Conservation (phyloP, 75 land plant genomes). For the Gnetum montanum region DNA sequence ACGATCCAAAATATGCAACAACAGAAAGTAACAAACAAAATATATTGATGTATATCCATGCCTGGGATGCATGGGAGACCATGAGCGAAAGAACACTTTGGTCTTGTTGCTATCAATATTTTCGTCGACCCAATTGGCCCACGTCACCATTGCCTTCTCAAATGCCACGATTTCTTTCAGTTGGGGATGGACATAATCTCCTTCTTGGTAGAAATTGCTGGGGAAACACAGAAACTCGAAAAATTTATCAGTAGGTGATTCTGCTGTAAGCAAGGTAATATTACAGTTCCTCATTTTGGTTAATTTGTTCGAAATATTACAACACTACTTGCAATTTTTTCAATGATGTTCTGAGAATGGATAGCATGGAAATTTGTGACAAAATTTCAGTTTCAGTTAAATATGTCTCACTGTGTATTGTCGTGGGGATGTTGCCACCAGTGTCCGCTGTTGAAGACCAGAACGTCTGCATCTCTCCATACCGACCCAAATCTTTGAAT, state of each 20-base stretch:
- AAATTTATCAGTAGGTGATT: no score
- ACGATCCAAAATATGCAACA: no score
- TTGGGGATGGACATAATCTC: conserved; percentile 21
- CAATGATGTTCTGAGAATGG: no score
- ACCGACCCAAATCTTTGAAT: conserved; percentile 6
- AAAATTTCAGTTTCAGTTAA: no score
- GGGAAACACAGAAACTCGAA: no score
- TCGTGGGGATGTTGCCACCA: conserved; percentile 44
- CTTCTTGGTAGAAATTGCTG: conserved; percentile 53
- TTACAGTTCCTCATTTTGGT: no score
- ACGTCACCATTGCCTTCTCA: conserved; percentile 43
- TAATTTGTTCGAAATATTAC: no score
- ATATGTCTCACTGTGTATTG: conserved; percentile 29
- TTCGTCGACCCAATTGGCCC: conserved; percentile 60
- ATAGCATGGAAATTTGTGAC: no score
- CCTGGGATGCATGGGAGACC: conserved; percentile 69
- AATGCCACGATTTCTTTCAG: conserved; percentile 54
- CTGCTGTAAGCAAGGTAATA: no score
- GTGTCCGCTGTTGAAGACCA: conserved; percentile 61
- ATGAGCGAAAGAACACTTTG: conserved; percentile 65
- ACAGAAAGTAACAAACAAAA: no score
- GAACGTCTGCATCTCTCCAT: conserved; percentile 49
- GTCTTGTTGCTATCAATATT: conserved; percentile 47
- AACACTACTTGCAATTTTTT: no score
- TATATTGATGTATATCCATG: conserved; percentile 13